Base-by-base conservation (phyloP, 1,139 yeast genomes). In the Insectozyma bohioensis region DNA sequence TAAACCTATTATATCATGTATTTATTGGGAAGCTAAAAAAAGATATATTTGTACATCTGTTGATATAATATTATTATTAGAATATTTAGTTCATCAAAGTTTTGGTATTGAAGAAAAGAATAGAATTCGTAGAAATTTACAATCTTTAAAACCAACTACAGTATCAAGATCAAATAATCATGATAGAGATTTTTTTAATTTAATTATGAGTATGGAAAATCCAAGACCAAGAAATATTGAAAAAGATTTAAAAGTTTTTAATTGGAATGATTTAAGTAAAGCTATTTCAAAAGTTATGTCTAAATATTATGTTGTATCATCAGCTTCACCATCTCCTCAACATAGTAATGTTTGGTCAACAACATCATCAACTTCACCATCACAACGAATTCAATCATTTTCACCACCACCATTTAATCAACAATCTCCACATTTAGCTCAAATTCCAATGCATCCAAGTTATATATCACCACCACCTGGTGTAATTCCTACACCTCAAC, bases 171-270 rank as follows among this genome's bases (percentile, higher is more conserved):
- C 71, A 14, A 65, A 68, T 40, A 58, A 61, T n/a, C 67, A 63
- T 21, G 60, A 57, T 36, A 62, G 63, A 26, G 46, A 68, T 14
- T 77, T 81, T 46, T 82, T 80, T 60, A 65, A 70, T 37, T 55
- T 75, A 29, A 68, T 81, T 34, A 82, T 82, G 87, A 59, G 71
- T 26, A 80, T 76, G 66, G 75, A 74, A 22, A 70, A 71, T 33
- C 88, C 90, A 2, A 67, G 80, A 43, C 88, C 88, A 4, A 60
- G 88, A 26, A 80, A 80, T 47, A 82, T 82, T 35, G 87, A 80
- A 48, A 82, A 82, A 51, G 85, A 81, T 49, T 75, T 81, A 41
- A 81, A 81, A 50, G 87, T 81, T 4, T 78, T 81, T 47, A 64
- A 65, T 22, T 81, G 88, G 88, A 48, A 58, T 14, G 68, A 70